Percentiles rank a stretch among this genome's conserved stretches.
These are phyloP conservation scores for Boletus sp. DNA, from an alignment of 768 basidiomycete genomes.

Conservation along the genomic window DNA sequence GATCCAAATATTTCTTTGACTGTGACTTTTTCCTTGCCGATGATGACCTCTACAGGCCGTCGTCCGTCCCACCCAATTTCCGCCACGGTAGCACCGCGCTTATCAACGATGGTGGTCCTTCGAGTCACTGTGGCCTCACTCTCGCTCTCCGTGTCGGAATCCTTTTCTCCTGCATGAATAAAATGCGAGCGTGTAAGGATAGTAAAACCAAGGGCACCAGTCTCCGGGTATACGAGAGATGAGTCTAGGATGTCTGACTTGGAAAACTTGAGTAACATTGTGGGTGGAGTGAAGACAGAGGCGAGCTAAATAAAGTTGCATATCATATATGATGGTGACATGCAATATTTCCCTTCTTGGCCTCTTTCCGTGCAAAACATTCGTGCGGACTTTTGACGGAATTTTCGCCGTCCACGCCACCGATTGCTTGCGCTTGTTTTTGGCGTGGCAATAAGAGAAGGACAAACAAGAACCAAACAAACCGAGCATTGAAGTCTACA, in stretches of 20 bases:
- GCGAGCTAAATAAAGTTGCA: too few relatives aligned
- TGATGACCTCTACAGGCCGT: slow-evolving; percentile 46
- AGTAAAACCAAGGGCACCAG: slow-evolving; percentile 45
- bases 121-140: slow-evolving; percentile 29
- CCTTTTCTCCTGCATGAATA: slow-evolving; percentile 25
- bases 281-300: neutral
- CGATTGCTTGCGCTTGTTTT: slow-evolving; percentile 27
- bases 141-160: slow-evolving; percentile 30
- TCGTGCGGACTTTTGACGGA: slow-evolving; percentile 7
- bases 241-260: slow-evolving; percentile 57
- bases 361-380: neutral
- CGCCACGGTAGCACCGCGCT: slow-evolving; percentile 40
- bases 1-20: slow-evolving; percentile 57
- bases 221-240: slow-evolving; percentile 49
- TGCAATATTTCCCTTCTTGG: slow-evolving; percentile 1
- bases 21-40: slow-evolving; percentile 48
- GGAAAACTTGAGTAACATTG: slow-evolving; percentile 59
- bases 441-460: slow-evolving; percentile 23
- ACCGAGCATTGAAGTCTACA: slow-evolving; percentile 23
- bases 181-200: slow-evolving; percentile 43
- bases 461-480: slow-evolving; percentile 32
- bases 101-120: slow-evolving; percentile 43
- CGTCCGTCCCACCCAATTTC: slow-evolving; percentile 53
- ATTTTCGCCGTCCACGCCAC: slow-evolving; percentile 13
- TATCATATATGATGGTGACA: neutral